These are phyloP conservation scores for Phytopythium vexans DNA, from an alignment of 352 stramenopile species.

Conservation along the genomic window DNA sequence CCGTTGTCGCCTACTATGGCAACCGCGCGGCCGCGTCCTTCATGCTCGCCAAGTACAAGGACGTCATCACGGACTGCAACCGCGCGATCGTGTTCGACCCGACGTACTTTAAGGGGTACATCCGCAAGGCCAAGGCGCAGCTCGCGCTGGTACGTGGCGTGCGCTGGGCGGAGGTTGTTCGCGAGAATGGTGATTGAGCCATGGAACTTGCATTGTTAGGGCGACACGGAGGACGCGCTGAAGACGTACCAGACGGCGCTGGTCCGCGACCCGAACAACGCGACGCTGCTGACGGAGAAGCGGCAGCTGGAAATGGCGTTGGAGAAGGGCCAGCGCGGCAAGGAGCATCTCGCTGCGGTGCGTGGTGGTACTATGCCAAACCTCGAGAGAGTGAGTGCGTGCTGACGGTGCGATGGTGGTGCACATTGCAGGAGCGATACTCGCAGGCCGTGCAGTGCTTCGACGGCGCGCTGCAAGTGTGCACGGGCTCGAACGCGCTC, in stretches of 20 bases:
- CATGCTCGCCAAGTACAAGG: slow-evolving; percentile 89
- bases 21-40: slow-evolving; percentile 90
- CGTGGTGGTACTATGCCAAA: neutral
- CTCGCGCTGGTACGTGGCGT: slow-evolving; percentile 54
- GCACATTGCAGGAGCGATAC: slow-evolving; percentile 40
- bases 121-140: slow-evolving; percentile 88
- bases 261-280: slow-evolving; percentile 77
- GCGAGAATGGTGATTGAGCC: neutral
- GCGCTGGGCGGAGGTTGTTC: neutral
- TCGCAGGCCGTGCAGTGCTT: slow-evolving; percentile 69
- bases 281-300: slow-evolving; percentile 71
- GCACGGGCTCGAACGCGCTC: slow-evolving; percentile 61
- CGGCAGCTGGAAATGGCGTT: slow-evolving; percentile 77
- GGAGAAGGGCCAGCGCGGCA: slow-evolving; percentile 72
- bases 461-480: slow-evolving; percentile 68
- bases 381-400: neutral
- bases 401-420: neutral
- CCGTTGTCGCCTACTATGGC: slow-evolving; percentile 84
- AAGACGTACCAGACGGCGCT: slow-evolving; percentile 77
- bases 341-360: slow-evolving; percentile 66
- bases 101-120: slow-evolving; percentile 89
- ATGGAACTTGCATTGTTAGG: slow-evolving; percentile 22
- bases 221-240: slow-evolving; percentile 60
- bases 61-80: slow-evolving; percentile 90
- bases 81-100: slow-evolving; percentile 87